These are phyloP conservation scores for Boletus fagicola DNA, from an alignment of 768 basidiomycete genomes.

Conservation along the genomic window DNA sequence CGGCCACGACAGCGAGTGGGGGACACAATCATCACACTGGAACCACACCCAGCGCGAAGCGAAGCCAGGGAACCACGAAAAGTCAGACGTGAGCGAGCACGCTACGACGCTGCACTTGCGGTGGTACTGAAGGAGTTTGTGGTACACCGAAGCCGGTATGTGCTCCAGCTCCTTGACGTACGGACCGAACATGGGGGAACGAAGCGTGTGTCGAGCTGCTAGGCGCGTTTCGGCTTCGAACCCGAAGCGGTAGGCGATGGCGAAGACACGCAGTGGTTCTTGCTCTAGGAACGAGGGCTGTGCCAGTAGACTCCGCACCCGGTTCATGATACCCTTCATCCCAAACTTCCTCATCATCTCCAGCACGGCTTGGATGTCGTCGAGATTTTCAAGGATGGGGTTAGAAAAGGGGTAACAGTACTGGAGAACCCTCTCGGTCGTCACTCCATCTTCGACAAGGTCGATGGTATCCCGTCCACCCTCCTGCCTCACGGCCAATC, in stretches of 20 bases:
- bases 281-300: conserved; percentile 26
- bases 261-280: conserved; percentile 39
- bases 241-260: conserved; percentile 39
- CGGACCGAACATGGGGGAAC: conserved; percentile 35
- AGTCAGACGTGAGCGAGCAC: conserved; percentile 34
- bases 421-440: conserved; percentile 34
- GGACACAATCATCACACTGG: conserved; percentile 39
- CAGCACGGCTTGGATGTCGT: conserved; percentile 36
- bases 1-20: conserved; percentile 34
- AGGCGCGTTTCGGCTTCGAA: conserved; percentile 33
- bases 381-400: conserved; percentile 34
- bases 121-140: conserved; percentile 38
- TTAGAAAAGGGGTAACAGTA: conserved; percentile 38
- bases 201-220: conserved; percentile 37
- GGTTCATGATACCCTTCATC: conserved; percentile 34
- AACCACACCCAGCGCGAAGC: conserved; percentile 40
- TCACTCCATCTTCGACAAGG: conserved; percentile 33
- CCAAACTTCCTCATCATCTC: conserved; percentile 40
- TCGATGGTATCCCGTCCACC: conserved; percentile 28
- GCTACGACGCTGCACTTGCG: conserved; percentile 33
- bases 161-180: conserved; percentile 38
- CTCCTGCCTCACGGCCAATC: conserved; percentile 23
- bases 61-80: conserved; percentile 37
- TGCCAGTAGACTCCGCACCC: conserved; percentile 30
- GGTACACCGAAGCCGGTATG: conserved; percentile 37